Evolutionary conservation across 441 rosid species (phyloP).

Genomic region (Jatropha podagrica): DNA sequence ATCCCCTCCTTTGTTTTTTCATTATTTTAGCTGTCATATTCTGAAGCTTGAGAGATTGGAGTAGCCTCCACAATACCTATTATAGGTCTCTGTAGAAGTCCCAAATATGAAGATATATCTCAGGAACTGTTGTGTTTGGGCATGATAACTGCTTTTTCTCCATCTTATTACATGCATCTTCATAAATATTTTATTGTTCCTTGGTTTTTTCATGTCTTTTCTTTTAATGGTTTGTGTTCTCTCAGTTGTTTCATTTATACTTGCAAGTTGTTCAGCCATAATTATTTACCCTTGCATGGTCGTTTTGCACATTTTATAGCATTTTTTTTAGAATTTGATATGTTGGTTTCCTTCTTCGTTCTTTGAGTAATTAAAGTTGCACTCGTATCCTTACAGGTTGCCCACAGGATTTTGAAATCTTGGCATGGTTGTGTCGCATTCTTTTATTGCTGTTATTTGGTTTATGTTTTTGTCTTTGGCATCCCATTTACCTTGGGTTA

Average conservation of each 20-base stretch:
- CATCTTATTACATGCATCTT: neutral
- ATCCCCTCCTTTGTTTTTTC: too few relatives aligned
- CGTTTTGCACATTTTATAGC: neutral
- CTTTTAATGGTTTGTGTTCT: too few relatives aligned
- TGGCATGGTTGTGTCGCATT: conserved; percentile 3
- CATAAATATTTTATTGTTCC: neutral
- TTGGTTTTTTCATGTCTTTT: too few relatives aligned
- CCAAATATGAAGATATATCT: neutral
- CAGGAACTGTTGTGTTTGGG: neutral
- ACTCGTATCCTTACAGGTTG: neutral
- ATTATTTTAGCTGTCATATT: too few relatives aligned
- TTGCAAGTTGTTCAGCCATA: neutral
- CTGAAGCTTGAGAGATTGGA: conserved; percentile 1
- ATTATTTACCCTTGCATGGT: neutral
- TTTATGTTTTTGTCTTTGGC: neutral
- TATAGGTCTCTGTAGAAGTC: neutral
- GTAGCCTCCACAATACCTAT: neutral
- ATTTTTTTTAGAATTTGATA: too few relatives aligned
- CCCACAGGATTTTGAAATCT: neutral
- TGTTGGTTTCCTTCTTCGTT: neutral
- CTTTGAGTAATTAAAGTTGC: neutral
- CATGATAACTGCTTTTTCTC: neutral
- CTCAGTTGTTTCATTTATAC: neutral
- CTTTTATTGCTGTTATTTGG: conserved; percentile 6
- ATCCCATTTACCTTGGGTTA: neutral